Conservation (phyloP, 495 filamentous ascomycete genomes). For the Aspergillus saccharolyticus region DNA sequence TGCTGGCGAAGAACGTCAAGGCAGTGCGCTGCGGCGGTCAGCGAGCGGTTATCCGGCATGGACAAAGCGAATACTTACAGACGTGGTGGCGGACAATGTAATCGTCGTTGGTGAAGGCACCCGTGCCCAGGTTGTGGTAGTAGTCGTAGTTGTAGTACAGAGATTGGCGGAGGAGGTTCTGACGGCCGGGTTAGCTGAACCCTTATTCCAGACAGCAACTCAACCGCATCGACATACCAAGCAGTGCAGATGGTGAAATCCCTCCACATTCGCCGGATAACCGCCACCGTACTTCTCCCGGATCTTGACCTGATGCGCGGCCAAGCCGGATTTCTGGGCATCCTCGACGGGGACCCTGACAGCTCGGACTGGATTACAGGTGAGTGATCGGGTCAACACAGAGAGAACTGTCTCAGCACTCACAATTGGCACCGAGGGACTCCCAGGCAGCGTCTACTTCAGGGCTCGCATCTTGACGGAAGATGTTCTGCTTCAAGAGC, state of each 20-base stretch:
- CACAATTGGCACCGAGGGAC: conserved; percentile 49
- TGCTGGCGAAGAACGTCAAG: conserved; percentile 48
- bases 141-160: conserved; percentile 55
- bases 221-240: conserved; percentile 26
- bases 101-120: conserved; percentile 47
- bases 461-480: conserved; percentile 44
- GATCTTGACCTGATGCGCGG: conserved; percentile 46
- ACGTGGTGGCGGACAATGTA: conserved; percentile 46
- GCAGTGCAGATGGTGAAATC: conserved; percentile 55
- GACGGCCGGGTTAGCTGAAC: neutral
- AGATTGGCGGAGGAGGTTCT: conserved; percentile 52
- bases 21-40: conserved; percentile 34
- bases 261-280: conserved; percentile 50
- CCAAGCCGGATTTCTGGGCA: conserved; percentile 38
- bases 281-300: conserved; percentile 50
- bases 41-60: too few relatives aligned
- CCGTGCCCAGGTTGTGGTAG: conserved; percentile 42
- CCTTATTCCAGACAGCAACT: neutral
- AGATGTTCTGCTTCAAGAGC: conserved; percentile 45
- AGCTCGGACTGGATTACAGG: conserved; percentile 28
- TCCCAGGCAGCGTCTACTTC: conserved; percentile 57
- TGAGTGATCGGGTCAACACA: neutral
- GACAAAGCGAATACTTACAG: conserved; percentile 24
- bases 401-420: neutral
- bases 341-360: conserved; percentile 33